A percentile compares a stretch with the other conserved stretches of the same genome.
phyloP scores from a whole-genome alignment of 1,284 basidiomycete species.

The Boletellus dicymbophilus region DNA sequence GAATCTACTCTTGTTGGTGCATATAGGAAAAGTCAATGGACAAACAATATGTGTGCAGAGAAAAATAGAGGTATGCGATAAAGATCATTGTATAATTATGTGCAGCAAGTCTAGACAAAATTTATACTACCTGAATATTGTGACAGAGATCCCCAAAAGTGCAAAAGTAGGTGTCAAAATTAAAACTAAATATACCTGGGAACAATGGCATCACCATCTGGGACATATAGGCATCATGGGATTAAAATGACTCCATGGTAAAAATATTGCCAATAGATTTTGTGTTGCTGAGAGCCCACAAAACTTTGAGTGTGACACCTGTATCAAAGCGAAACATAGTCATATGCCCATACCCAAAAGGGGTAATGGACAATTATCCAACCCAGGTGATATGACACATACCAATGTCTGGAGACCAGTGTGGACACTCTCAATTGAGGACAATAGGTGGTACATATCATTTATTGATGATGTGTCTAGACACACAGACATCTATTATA shows the following conservation, averaged over 20 bases:
- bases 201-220: constrained; percentile 2
- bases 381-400: background rate
- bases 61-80: background rate
- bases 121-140: too few relatives aligned
- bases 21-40: background rate
- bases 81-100: background rate
- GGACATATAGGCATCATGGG: constrained; percentile 2
- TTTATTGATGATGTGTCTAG: background rate
- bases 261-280: background rate
- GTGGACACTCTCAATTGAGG: background rate
- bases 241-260: background rate
- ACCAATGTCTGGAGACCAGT: constrained; percentile 1
- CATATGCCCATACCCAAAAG: background rate
- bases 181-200: constrained; percentile 1
- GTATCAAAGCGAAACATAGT: background rate
- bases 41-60: background rate
- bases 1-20: background rate
- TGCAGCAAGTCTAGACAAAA: too few relatives aligned
- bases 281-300: background rate
- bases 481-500: background rate
- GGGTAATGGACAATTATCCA: background rate
- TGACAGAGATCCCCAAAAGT: too few relatives aligned
- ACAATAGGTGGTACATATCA: background rate
- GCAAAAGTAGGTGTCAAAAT: background rate
- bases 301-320: background rate